Evolutionary conservation across 2,329 filamentous ascomycete species (phyloP), one percentile per base, ranked within the genome.

Genomic region (Emericellopsis cladophorae): DNA sequence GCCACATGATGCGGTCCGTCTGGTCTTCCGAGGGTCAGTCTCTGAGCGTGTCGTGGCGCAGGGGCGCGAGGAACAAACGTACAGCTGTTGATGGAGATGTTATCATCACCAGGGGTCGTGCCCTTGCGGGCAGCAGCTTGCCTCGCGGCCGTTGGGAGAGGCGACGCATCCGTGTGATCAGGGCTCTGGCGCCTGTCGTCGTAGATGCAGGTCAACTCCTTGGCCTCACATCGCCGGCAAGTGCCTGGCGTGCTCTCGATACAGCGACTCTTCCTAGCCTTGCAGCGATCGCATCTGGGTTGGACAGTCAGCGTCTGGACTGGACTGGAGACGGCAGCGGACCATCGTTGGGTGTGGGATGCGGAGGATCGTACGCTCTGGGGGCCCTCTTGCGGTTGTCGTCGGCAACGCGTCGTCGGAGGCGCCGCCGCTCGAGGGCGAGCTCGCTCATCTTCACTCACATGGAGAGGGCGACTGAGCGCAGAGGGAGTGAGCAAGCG

Each of bases 221-320:
- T 49, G 34, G 47, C 38, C 10, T 47, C 45, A 23, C 57, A 60
- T 40, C 57, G 46, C 16, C 55, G 46, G 33, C 55, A 61, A 11
- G 43, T 43, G 0, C 53, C 56, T 1, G 48, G 44, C 1, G 43
- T 36, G 0, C 44, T 49, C 43, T 56, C 54, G 26, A 60, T 51
- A 34, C 58, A 60, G 41, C 54, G 57, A 40, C 54, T 59, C 42
- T 61, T 61, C 16, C 58, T 46, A 6, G 50, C 46, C 42, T 61
- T 61, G 42, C 58, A 61, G 16, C 49, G 53, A 40, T 55, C 49
- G 41, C 58, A 61, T 26, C 48, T 50, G 26, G 8, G 7, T 2
- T 8, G 2, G 18, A 35, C 16, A 40, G 33, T 45, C 24, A 42
- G 42, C 11, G 16, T 10, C 32, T 4, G 31, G 31, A 4, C 15